These are phyloP conservation scores for Tylopilus sp. DNA, from an alignment of 1,284 basidiomycete genomes.

Conservation along the genomic window DNA sequence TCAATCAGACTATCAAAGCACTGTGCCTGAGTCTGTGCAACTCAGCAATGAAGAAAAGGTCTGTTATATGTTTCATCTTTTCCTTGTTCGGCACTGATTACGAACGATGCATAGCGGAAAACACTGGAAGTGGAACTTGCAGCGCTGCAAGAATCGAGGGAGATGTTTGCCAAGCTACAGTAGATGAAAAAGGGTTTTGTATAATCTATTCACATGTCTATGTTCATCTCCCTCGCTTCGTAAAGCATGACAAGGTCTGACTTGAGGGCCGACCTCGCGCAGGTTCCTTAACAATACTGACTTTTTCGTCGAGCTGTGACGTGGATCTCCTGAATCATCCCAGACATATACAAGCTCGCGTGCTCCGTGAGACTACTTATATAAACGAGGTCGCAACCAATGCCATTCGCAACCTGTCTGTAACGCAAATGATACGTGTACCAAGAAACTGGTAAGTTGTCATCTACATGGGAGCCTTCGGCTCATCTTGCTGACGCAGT, in stretches of 20 bases:
- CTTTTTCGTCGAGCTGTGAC: no score
- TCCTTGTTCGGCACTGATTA: conserved; percentile 8
- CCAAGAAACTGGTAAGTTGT: not conserved
- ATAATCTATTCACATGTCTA: not conserved
- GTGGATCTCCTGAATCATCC: no score
- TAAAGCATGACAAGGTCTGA: no score
- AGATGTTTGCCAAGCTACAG: conserved; percentile 61
- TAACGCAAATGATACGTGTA: not conserved
- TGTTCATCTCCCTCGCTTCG: no score
- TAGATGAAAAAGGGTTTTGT: conserved; percentile 13
- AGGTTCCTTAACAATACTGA: no score
- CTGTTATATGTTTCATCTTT: conserved; percentile 25
- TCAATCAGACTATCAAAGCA: conserved; percentile 81
- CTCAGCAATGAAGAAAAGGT: conserved; percentile 86
- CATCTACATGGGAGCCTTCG: not conserved
- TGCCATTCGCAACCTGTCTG: not conserved
- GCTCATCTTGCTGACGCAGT: not conserved
- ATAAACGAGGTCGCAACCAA: not conserved
- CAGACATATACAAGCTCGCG: not conserved
- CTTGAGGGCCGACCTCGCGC: no score
- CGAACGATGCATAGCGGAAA: conserved; percentile 57
- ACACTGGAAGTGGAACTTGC: conserved; percentile 74
- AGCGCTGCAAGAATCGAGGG: conserved; percentile 67
- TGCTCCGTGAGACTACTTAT: not conserved
- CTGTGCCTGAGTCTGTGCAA: conserved; percentile 84